Evolutionary conservation across 257 asterid species (phyloP).

Genomic region (Petunia secreta): DNA sequence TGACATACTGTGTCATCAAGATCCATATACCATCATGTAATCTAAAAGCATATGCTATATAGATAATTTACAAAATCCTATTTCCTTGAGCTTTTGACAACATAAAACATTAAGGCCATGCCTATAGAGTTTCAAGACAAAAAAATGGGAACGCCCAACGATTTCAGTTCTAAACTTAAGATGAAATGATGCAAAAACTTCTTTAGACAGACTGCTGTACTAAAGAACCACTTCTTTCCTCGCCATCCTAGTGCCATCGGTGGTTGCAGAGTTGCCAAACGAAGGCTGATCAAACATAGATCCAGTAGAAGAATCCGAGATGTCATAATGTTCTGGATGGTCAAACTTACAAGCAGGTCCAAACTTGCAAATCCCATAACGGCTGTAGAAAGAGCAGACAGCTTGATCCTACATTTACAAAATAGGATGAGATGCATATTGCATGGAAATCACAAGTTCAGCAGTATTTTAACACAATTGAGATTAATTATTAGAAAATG

Average conservation of each 20-base stretch:
- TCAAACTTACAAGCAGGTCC: constrained; percentile 89
- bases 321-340: constrained; percentile 60
- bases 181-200: constrained; percentile 14
- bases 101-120: neutral
- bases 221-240: constrained; percentile 49
- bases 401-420: constrained; percentile 63
- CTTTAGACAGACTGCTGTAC: constrained; percentile 26
- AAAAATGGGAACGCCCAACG: neutral
- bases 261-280: constrained; percentile 12
- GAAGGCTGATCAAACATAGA: constrained; percentile 39
- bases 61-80: neutral
- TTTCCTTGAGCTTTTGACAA: constrained; percentile 15
- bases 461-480: neutral
- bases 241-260: constrained; percentile 41
- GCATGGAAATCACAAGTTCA: neutral
- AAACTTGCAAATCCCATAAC: constrained; percentile 89
- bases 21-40: neutral
- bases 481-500: neutral
- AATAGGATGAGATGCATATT: neutral
- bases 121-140: neutral
- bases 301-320: constrained; percentile 15
- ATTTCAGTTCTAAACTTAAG: neutral
- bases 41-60: neutral
- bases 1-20: neutral
- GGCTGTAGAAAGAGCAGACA: constrained; percentile 71